phyloP scores from a whole-genome alignment of 495 filamentous ascomycete genomes.

The Penicillium argentinense region DNA sequence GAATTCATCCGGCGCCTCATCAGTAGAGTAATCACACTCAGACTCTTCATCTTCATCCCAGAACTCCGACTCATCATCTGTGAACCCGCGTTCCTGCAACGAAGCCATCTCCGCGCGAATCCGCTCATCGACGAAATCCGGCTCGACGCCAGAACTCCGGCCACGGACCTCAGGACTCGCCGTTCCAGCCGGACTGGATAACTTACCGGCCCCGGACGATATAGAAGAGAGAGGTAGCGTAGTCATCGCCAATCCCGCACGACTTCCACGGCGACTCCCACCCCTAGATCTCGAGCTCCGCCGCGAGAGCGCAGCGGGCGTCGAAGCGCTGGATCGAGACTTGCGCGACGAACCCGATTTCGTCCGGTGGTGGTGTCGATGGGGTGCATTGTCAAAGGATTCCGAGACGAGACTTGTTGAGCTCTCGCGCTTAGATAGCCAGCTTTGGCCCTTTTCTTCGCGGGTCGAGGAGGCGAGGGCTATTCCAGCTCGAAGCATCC shows the following conservation, averaged over 20 bases:
- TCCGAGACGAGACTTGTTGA: constrained; percentile 65
- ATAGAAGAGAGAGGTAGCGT: constrained; percentile 12
- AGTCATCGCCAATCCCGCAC: constrained; percentile 41
- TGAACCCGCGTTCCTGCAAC: constrained; percentile 20
- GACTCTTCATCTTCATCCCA: constrained; percentile 24
- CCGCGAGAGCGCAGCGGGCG: constrained; percentile 33
- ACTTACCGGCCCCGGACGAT: constrained; percentile 1
- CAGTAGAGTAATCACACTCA: constrained; percentile 22
- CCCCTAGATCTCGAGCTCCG: constrained; percentile 34
- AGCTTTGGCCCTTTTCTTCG: constrained; percentile 77
- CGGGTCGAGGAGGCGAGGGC: constrained; percentile 67
- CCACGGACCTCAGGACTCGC: constrained; percentile 17
- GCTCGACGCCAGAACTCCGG: constrained; percentile 17
- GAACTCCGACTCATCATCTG: constrained; percentile 6
- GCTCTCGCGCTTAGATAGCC: constrained; percentile 70
- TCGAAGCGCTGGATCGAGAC: constrained; percentile 41
- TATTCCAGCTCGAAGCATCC: constrained; percentile 73
- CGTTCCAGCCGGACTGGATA: constrained; percentile 4
- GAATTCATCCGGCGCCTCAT: constrained; percentile 33
- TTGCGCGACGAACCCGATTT: constrained; percentile 24
- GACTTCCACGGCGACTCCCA: constrained; percentile 34
- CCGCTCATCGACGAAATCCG: constrained; percentile 46
- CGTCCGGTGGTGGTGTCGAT: constrained; percentile 26
- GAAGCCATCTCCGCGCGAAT: constrained; percentile 45
- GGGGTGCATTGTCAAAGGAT: constrained; percentile 16